These are phyloP conservation scores for Xylaria multiplex DNA, from an alignment of 2,329 filamentous ascomycete genomes.

Conservation along the genomic window DNA sequence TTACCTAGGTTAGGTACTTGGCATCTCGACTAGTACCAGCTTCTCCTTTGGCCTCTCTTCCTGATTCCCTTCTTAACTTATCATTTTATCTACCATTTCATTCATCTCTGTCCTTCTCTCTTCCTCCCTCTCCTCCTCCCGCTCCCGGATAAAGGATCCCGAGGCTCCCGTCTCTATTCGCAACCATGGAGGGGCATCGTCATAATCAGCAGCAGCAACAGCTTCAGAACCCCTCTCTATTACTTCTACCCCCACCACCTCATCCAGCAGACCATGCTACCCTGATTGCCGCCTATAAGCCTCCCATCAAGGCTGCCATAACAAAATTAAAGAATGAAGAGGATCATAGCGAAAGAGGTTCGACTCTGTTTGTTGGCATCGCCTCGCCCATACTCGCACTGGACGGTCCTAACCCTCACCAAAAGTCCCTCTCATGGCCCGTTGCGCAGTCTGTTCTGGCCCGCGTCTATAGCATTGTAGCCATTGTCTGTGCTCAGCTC, in stretches of 20 bases:
- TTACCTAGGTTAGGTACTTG: too few species aligned
- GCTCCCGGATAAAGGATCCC: too few species aligned
- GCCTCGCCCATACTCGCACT: conserved; percentile 71
- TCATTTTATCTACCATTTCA: too few species aligned
- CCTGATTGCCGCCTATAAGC: conserved; percentile 68
- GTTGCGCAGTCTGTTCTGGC: conserved; percentile 79
- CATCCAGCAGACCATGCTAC: conserved; percentile 61
- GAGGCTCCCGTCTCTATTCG: neutral
- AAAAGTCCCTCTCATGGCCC: conserved; percentile 69
- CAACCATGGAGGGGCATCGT: conserved; percentile 40
- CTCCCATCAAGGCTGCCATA: conserved; percentile 66
- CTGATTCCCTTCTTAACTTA: too few species aligned
- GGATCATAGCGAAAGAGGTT: conserved; percentile 42
- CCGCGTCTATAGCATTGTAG: conserved; percentile 80
- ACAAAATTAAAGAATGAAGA: conserved; percentile 56
- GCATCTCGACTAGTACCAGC: too few species aligned
- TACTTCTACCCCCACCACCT: conserved; percentile 73
- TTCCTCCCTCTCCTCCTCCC: neutral
- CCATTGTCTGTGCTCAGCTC: conserved; percentile 73
- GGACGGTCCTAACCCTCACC: conserved; percentile 58
- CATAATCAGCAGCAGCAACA: neutral
- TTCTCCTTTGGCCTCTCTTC: too few species aligned
- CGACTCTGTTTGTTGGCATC: conserved; percentile 65
- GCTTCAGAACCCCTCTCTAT: conserved; percentile 56
- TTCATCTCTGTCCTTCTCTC: neutral